Evolutionary conservation across 1,139 yeast genomes (phyloP).

Genomic region (Pichia sp.): DNA sequence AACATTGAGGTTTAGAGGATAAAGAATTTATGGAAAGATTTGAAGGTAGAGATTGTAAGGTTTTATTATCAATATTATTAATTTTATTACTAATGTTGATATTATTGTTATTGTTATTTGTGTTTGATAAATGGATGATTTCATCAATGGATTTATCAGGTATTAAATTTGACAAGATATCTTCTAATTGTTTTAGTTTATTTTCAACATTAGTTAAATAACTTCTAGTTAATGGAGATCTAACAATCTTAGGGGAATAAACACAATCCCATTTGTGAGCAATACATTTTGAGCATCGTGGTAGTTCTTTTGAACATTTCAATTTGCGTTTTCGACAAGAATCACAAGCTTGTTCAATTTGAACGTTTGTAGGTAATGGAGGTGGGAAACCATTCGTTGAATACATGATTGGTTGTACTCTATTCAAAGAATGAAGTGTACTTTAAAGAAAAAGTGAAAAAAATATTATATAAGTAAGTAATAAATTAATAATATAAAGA

Average conservation of each 20-base stretch:
- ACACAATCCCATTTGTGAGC: conserved; percentile 69
- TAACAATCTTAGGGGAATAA: conserved; percentile 63
- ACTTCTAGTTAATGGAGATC: conserved; percentile 79
- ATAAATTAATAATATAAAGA: too few relatives aligned
- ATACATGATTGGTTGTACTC: not conserved
- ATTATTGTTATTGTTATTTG: not conserved
- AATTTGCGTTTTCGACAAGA: conserved; percentile 54
- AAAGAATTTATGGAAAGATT: not conserved
- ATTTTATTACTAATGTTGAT: too few relatives aligned
- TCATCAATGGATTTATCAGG: conserved; percentile 39
- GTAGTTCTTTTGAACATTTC: conserved; percentile 58
- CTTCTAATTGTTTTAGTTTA: conserved; percentile 50
- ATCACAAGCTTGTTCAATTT: conserved; percentile 41
- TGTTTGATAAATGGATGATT: conserved; percentile 2
- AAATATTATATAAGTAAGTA: too few relatives aligned
- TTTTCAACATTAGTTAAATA: conserved; percentile 73
- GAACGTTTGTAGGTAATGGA: conserved; percentile 6
- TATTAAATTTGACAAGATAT: conserved; percentile 38
- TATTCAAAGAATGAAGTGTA: not conserved
- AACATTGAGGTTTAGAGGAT: not conserved
- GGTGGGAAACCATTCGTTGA: not conserved
- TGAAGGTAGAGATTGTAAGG: not conserved
- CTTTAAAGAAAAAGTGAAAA: not conserved
- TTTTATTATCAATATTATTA: too few relatives aligned
- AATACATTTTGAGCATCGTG: conserved; percentile 70